These are phyloP conservation scores for Debaryomyces robertsiae DNA, from an alignment of 1,139 yeast genomes.

Conservation along the genomic window DNA sequence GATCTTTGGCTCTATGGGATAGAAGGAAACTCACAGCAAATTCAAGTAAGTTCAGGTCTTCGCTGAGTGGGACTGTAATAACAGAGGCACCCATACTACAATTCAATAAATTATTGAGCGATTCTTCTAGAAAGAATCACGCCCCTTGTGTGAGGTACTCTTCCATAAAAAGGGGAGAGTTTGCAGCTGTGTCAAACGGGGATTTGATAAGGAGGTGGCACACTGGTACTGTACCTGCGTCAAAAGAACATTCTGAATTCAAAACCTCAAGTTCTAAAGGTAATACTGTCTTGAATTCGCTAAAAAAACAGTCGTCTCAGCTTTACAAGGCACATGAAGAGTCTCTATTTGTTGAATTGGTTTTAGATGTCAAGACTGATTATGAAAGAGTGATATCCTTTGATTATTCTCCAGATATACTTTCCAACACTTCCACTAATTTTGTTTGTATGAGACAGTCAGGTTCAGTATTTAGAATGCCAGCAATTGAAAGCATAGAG, in stretches of 20 bases:
- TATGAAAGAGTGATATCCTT: constrained; percentile 82
- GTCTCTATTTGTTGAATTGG: constrained; percentile 72
- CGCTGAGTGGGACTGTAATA: constrained; percentile 25
- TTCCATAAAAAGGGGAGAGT: constrained; percentile 66
- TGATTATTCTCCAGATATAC: constrained; percentile 70
- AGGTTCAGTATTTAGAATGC: constrained; percentile 83
- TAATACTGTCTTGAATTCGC: constrained; percentile 25
- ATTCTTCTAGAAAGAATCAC: constrained; percentile 61
- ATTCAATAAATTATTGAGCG: constrained; percentile 69
- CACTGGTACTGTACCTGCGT: constrained; percentile 60
- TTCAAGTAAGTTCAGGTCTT: constrained; percentile 16
- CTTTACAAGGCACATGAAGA: constrained; percentile 46
- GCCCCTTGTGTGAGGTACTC: constrained; percentile 74
- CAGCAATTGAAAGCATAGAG: constrained; percentile 68
- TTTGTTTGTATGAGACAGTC: constrained; percentile 88
- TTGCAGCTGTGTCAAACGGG: constrained; percentile 79
- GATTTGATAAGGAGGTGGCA: constrained; percentile 82
- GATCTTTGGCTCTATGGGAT: constrained; percentile 86
- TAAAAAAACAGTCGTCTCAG: constrained; percentile 39
- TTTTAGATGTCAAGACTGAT: constrained; percentile 73
- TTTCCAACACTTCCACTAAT: constrained; percentile 48
- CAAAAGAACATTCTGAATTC: constrained; percentile 10
- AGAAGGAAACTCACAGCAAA: constrained; percentile 58
- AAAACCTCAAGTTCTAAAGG: constrained; percentile 17
- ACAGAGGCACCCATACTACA: constrained; percentile 63